phyloP scores from a whole-genome alignment of 176 grass and related monocot species.

The Elymus sibiricus region DNA sequence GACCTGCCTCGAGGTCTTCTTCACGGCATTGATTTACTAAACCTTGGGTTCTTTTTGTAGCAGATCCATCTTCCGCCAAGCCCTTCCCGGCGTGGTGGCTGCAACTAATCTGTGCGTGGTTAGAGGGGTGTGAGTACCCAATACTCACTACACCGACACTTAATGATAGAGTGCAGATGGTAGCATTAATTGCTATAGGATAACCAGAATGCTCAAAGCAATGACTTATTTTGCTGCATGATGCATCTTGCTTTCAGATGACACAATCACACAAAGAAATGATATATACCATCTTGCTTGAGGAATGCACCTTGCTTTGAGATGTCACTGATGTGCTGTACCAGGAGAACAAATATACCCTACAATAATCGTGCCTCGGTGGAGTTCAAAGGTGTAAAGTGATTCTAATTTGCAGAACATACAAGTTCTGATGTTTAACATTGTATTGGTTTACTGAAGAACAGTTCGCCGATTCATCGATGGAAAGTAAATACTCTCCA shows the following conservation, averaged over 20 bases:
- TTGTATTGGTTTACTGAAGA: background rate
- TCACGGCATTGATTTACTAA: no score
- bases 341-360: background rate
- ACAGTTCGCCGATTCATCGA: no score
- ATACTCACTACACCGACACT: no score
- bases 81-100: no score
- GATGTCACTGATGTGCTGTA: conserved; percentile 17
- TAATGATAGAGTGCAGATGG: conserved; percentile 1
- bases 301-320: conserved; percentile 14
- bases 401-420: background rate
- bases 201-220: conserved; percentile 13
- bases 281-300: background rate
- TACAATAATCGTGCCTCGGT: background rate
- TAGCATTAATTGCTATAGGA: background rate
- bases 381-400: background rate
- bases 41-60: no score
- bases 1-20: no score
- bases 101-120: no score
- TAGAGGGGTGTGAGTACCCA: no score
- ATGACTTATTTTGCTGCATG: conserved; percentile 17
- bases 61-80: no score
- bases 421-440: background rate
- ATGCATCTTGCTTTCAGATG: conserved; percentile 16
- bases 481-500: no score
- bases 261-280: background rate